phyloP scores from a whole-genome alignment of 1,284 basidiomycete species.

The Papiliotrema fonsecae region DNA sequence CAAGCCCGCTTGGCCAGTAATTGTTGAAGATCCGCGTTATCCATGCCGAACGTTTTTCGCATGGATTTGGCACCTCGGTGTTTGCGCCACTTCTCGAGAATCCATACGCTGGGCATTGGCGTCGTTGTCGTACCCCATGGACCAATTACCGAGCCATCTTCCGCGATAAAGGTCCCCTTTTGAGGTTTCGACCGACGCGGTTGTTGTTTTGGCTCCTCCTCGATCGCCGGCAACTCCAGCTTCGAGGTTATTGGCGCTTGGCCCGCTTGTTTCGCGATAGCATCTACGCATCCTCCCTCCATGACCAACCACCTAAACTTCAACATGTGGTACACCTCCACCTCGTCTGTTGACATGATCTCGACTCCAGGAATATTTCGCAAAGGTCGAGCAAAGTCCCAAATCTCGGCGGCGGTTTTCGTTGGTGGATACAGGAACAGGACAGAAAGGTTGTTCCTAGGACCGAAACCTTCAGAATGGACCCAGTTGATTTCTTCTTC shows the following conservation, averaged over 20 bases:
- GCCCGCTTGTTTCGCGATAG: slow-evolving; percentile 48
- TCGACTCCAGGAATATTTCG: slow-evolving; percentile 57
- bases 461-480: background rate
- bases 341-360: slow-evolving; percentile 59
- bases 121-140: background rate
- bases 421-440: slow-evolving; percentile 42
- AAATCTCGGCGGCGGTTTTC: slow-evolving; percentile 16
- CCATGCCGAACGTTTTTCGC: slow-evolving; percentile 1
- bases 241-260: background rate
- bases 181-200: too few relatives aligned
- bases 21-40: background rate
- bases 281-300: slow-evolving; percentile 45
- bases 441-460: slow-evolving; percentile 29
- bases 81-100: slow-evolving; percentile 4
- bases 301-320: slow-evolving; percentile 56
- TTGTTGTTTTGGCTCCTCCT: too few relatives aligned
- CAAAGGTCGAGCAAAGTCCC: slow-evolving; percentile 19
- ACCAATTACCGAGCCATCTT: background rate
- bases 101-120: background rate
- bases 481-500: background rate
- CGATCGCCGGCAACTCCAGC: background rate
- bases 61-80: background rate
- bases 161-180: background rate
- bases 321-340: slow-evolving; percentile 71
- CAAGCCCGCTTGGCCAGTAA: background rate